Conservation (phyloP, 1,284 basidiomycete species). For the Porphyrellus sp. region DNA sequence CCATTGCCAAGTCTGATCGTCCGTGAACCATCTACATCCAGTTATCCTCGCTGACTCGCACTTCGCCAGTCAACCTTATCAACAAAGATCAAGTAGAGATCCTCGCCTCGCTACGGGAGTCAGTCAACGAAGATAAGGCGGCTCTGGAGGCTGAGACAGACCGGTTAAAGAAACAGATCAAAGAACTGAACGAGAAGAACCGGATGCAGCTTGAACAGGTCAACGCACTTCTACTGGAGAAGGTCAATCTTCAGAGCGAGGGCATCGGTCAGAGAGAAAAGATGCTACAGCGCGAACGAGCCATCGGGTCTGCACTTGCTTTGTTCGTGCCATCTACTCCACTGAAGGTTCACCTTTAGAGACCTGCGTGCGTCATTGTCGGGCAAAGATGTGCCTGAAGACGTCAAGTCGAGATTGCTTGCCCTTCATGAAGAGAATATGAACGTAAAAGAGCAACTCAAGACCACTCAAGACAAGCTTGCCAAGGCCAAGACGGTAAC, state of each 20-base stretch:
- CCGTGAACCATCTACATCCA: conserved; percentile 32
- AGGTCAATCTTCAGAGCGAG: conserved; percentile 86
- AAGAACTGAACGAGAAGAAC: conserved; percentile 78
- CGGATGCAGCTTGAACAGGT: conserved; percentile 91
- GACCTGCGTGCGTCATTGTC: conserved; percentile 72
- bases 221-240: conserved; percentile 83
- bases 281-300: conserved; percentile 77
- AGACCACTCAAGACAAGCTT: conserved; percentile 75
- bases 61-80: conserved; percentile 66
- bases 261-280: conserved; percentile 82
- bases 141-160: conserved; percentile 68
- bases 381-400: conserved; percentile 75
- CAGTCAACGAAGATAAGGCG: conserved; percentile 84
- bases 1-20: conserved; percentile 86
- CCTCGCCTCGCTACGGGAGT: conserved; percentile 77
- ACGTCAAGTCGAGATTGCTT: conserved; percentile 74
- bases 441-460: conserved; percentile 66
- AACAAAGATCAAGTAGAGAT: conserved; percentile 86
- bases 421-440: conserved; percentile 76
- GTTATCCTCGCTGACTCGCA: background rate
- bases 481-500: conserved; percentile 74
- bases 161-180: conserved; percentile 65
- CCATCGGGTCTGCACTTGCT: conserved; percentile 60
- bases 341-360: conserved; percentile 36
- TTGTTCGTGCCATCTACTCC: background rate